Conservation (phyloP, 2,329 filamentous ascomycete species). For the Aspergillus sp. region DNA sequence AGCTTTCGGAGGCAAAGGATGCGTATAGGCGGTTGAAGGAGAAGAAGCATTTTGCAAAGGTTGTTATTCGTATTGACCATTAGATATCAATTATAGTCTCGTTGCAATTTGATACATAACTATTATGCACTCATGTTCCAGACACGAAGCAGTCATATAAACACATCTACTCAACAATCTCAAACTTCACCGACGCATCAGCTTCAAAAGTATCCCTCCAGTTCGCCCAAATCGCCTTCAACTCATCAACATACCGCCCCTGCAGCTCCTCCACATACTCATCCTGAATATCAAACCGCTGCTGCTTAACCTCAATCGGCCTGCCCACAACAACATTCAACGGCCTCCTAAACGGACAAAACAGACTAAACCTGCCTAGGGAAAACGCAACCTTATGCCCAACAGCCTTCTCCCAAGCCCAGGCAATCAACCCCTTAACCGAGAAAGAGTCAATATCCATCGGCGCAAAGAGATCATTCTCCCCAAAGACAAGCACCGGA, state of each 20-base stretch:
- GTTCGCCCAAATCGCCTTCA: slow-evolving; percentile 27
- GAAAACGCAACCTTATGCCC: slow-evolving; percentile 82
- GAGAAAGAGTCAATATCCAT: slow-evolving; percentile 65
- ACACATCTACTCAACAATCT: slow-evolving; percentile 22
- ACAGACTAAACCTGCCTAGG: slow-evolving; percentile 73
- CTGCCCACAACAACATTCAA: slow-evolving; percentile 79
- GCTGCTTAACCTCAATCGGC: slow-evolving; percentile 64
- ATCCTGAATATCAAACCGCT: slow-evolving; percentile 58
- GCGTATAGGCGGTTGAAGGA: slow-evolving; percentile 6
- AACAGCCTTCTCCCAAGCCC: slow-evolving; percentile 59
- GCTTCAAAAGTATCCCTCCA: slow-evolving; percentile 31
- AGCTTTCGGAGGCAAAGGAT: slow-evolving; percentile 1
- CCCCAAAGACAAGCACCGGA: slow-evolving; percentile 78
- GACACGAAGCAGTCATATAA: too few relatives aligned
- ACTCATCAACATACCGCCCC: slow-evolving; percentile 63
- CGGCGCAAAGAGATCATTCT: slow-evolving; percentile 86
- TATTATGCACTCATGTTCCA: too few relatives aligned
- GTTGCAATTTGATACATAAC: too few relatives aligned
- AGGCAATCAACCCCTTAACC: slow-evolving; percentile 64
- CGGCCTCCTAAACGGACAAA: slow-evolving; percentile 77
- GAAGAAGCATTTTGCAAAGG: slow-evolving; percentile 7
- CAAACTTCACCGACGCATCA: slow-evolving; percentile 26
- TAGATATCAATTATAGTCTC: too few relatives aligned
- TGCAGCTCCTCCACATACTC: slow-evolving; percentile 74
- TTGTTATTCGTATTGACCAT: slow-evolving; percentile 5